phyloP scores from a whole-genome alignment of 257 asterid genomes.

The Solanum verrucosum region DNA sequence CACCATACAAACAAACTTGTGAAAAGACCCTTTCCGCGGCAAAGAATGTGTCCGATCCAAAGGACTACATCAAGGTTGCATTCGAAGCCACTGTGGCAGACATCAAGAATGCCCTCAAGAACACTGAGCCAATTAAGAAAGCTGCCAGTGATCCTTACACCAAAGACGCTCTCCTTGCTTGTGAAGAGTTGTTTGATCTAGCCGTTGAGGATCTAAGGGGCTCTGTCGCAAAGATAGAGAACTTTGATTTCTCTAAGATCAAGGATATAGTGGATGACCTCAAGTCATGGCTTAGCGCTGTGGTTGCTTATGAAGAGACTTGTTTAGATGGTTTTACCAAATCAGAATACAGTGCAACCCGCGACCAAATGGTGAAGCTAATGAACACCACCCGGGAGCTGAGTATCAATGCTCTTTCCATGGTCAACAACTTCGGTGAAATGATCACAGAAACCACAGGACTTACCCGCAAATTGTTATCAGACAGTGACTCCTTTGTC shows the following conservation, averaged over 20 bases:
- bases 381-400: conserved; percentile 35
- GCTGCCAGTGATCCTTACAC: conserved; percentile 40
- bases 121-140: conserved; percentile 19
- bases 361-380: conserved; percentile 47
- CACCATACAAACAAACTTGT: conserved; percentile 48
- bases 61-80: conserved; percentile 32
- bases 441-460: conserved; percentile 14
- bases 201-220: conserved; percentile 40
- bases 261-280: conserved; percentile 37
- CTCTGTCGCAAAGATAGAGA: conserved; percentile 21
- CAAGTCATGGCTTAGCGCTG: conserved; percentile 69
- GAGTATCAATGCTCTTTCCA: conserved; percentile 45
- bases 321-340: conserved; percentile 61
- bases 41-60: conserved; percentile 34
- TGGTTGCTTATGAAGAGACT: conserved; percentile 45
- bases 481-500: not conserved
- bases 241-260: conserved; percentile 17
- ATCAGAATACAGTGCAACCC: conserved; percentile 43
- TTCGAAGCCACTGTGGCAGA: conserved; percentile 33
- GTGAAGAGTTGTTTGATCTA: conserved; percentile 37
- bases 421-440: conserved; percentile 30
- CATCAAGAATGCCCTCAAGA: conserved; percentile 20
- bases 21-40: conserved; percentile 27
- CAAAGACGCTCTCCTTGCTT: conserved; percentile 41
- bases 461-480: conserved; percentile 17